Evolutionary conservation across 129 eudicot genomes (phyloP), one percentile per base, ranked within the genome.

Genomic region (Centella asiatica): DNA sequence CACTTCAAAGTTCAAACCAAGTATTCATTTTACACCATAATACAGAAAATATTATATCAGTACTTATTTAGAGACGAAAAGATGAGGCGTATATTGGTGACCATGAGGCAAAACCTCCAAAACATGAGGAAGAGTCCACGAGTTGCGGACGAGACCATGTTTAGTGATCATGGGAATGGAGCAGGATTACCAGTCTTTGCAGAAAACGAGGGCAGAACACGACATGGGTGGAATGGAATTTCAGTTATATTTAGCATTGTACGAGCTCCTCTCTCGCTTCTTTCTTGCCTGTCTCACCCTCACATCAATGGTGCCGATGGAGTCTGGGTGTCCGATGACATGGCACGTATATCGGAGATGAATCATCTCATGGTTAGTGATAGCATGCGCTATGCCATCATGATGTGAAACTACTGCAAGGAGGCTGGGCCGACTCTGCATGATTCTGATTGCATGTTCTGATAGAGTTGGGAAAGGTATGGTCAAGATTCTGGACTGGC

Each of bases 381-480:
- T 57, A 80, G 92, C 73, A 80, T 84, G 92, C 84, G 87, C 39
- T 84, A 84, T 53, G 92, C 92, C 23, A 80, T 84, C 51, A 74
- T 84, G 81, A 84, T 84, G 87, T 84, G 57, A 74, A 34, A 60
- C 12, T n/a, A n/a, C n/a, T n/a, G n/a, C n/a, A n/a, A n/a, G 23
- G 39, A 40, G 71, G 50, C 17, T 32, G 37, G 64, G 57, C 18
- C 12, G 56, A 48, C 24, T 51, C 28, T 52, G 19, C 18, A 6
- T 23, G 45, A 29, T 51, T 65, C 44, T 60, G 51, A n/a, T 53
- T 33, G 65, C 71, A 44, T 44, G 55, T 64, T 64, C 60, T 62
- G 68, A 24, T 28, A 51, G 66, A 64, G 5, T 22, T 58, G 44
- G 62, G 53, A n/a, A 60, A 60, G 59, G 29, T 14, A 27, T 31